These are phyloP conservation scores for Eurotiales sp. DNA, from an alignment of 2,329 filamentous ascomycete species.

Conservation along the genomic window DNA sequence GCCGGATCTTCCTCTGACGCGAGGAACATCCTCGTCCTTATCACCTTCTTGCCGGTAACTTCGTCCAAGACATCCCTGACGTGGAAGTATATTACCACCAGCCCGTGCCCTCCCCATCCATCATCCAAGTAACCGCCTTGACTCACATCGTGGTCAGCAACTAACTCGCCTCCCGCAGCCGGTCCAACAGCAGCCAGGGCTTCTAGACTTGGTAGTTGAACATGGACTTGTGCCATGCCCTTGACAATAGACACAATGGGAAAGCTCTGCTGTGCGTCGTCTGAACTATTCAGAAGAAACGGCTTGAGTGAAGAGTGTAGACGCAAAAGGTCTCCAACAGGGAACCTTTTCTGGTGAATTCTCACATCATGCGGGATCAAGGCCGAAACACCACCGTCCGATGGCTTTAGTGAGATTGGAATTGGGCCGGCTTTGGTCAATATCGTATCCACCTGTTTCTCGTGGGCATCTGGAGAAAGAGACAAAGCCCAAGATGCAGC, in stretches of 20 bases:
- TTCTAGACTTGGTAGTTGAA: slow-evolving; percentile 59
- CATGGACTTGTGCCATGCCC: slow-evolving; percentile 57
- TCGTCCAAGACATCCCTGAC: slow-evolving; percentile 52
- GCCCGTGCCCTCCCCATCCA: slow-evolving; percentile 26
- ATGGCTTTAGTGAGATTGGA: slow-evolving; percentile 32
- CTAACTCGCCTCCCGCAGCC: slow-evolving; percentile 23
- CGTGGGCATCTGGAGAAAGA: slow-evolving; percentile 20
- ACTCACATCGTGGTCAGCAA: slow-evolving; percentile 14
- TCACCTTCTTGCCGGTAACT: slow-evolving; percentile 40
- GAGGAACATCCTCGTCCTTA: slow-evolving; percentile 31
- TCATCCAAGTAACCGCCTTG: slow-evolving; percentile 28
- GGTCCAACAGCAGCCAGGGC: slow-evolving; percentile 45
- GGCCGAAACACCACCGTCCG: slow-evolving; percentile 14
- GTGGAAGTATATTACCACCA: slow-evolving; percentile 31
- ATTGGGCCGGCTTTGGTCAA: slow-evolving; percentile 58
- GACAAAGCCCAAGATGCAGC: slow-evolving; percentile 47
- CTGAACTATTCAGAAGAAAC: slow-evolving; percentile 14
- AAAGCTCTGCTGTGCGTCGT: slow-evolving; percentile 17
- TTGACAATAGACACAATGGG: slow-evolving; percentile 39
- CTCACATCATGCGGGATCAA: slow-evolving; percentile 35
- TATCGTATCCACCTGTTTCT: slow-evolving; percentile 32
- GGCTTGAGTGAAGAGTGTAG: slow-evolving; percentile 26
- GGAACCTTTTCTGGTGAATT: slow-evolving; percentile 29
- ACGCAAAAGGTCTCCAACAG: slow-evolving; percentile 21
- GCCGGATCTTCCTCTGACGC: slow-evolving; percentile 30